Conservation (phyloP, 2,329 filamentous ascomycete species). For the Paraconiothyrium sp. region DNA sequence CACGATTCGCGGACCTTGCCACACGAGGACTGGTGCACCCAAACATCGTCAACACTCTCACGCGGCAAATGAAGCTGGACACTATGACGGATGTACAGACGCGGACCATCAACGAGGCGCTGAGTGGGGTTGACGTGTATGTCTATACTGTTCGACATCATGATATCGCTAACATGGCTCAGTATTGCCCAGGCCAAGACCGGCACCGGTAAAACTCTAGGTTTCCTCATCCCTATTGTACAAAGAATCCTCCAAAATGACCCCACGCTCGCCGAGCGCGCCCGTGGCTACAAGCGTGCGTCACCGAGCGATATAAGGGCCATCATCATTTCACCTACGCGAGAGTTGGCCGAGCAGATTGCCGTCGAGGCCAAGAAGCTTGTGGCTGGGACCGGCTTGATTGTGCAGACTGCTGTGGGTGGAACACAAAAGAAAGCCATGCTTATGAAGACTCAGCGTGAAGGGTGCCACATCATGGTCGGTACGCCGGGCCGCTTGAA, state of each 20-base stretch:
- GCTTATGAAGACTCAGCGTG: constrained; percentile 71
- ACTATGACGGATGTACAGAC: constrained; percentile 94
- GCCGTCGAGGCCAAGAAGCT: constrained; percentile 77
- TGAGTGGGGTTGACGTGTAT: constrained; percentile 85
- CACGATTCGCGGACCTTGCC: constrained; percentile 56
- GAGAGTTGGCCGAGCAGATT: constrained; percentile 72
- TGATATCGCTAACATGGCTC: constrained; percentile 27
- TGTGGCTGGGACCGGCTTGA: constrained; percentile 70
- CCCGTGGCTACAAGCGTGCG: constrained; percentile 52
- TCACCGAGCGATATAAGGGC: constrained; percentile 64
- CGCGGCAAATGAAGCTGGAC: constrained; percentile 75
- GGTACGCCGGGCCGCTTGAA: constrained; percentile 88
- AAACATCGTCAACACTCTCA: constrained; percentile 74
- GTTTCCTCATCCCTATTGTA: constrained; percentile 86
- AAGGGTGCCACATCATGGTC: constrained; percentile 89
- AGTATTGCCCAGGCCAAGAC: constrained; percentile 90
- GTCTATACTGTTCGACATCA: constrained; percentile 42
- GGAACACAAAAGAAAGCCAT: constrained; percentile 81
- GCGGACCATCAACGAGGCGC: constrained; percentile 80
- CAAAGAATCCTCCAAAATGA: constrained; percentile 78
- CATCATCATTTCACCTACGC: constrained; percentile 69
- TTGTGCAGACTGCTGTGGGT: constrained; percentile 84
- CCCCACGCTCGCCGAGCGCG: constrained; percentile 65
- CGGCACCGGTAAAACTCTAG: constrained; percentile 95
- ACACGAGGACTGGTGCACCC: constrained; percentile 65